These are phyloP conservation scores for Parafenestella ontariensis DNA, from an alignment of 2,329 filamentous ascomycete species.

Conservation along the genomic window DNA sequence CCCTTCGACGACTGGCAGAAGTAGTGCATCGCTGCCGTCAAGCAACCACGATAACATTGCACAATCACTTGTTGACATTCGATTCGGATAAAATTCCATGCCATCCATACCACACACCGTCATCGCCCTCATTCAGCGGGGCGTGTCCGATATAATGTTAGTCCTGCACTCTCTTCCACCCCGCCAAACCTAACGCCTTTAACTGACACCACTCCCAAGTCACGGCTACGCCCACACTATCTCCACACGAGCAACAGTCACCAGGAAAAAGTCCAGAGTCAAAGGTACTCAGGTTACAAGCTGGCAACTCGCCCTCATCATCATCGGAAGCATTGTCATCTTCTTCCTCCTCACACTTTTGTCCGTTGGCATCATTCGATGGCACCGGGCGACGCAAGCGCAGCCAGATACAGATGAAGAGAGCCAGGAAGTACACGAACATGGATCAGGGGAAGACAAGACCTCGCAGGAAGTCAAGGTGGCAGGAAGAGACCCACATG, in stretches of 20 bases:
- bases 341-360: neutral
- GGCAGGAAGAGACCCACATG: too few relatives aligned
- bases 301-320: neutral
- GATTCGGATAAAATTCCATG: neutral
- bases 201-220: neutral
- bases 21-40: neutral
- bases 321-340: neutral
- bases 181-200: too few relatives aligned
- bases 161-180: neutral
- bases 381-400: neutral
- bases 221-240: neutral
- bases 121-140: neutral
- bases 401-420: neutral
- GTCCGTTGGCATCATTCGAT: neutral
- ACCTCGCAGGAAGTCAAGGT: too few relatives aligned
- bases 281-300: neutral
- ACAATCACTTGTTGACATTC: too few relatives aligned
- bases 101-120: neutral
- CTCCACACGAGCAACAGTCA: neutral
- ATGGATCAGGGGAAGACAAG: neutral
- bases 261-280: neutral
- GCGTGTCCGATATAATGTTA: neutral
- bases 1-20: neutral
- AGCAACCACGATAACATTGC: too few relatives aligned
- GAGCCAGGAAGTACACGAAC: neutral